Evolutionary conservation across 2,329 filamentous ascomycete genomes (phyloP).

Genomic region (Fusarium luffae): DNA sequence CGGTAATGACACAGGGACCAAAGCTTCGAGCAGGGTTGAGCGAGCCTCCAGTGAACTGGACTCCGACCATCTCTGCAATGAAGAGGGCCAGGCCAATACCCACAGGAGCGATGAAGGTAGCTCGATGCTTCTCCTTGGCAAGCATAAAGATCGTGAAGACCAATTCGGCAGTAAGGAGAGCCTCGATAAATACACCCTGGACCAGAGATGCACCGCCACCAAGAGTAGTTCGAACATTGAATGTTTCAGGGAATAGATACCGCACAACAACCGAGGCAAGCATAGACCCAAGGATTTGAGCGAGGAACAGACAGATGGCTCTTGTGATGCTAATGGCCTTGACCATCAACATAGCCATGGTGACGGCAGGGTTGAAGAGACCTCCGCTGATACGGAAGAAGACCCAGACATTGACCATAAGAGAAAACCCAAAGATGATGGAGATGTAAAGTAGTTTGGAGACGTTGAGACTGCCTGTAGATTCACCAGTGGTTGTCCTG

Average conservation of each 20-base stretch:
- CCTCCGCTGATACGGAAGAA: constrained; percentile 59
- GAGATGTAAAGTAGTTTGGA: constrained; percentile 57
- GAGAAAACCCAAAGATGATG: constrained; percentile 55
- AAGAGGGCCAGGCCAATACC: constrained; percentile 61
- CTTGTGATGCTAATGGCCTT: constrained; percentile 60
- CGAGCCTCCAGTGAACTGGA: constrained; percentile 61
- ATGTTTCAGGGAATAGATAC: constrained; percentile 56
- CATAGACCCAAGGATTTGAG: constrained; percentile 63
- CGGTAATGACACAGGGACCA: constrained; percentile 58
- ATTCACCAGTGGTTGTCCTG: constrained; percentile 56
- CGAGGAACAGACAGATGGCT: constrained; percentile 58
- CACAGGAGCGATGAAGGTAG: constrained; percentile 60
- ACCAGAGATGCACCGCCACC: constrained; percentile 53
- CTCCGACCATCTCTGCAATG: constrained; percentile 58
- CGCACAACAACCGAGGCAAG: constrained; percentile 56
- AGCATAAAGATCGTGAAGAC: constrained; percentile 64
- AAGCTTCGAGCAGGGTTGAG: constrained; percentile 61
- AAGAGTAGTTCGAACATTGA: constrained; percentile 57
- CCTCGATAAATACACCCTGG: constrained; percentile 63
- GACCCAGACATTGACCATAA: constrained; percentile 60
- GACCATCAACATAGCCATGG: constrained; percentile 63
- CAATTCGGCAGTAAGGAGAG: constrained; percentile 60
- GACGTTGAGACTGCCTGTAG: constrained; percentile 58
- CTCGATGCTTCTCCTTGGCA: constrained; percentile 62
- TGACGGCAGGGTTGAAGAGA: constrained; percentile 55